phyloP scores from a whole-genome alignment of 1,284 basidiomycete genomes.

The Papiliotrema terrestris region DNA sequence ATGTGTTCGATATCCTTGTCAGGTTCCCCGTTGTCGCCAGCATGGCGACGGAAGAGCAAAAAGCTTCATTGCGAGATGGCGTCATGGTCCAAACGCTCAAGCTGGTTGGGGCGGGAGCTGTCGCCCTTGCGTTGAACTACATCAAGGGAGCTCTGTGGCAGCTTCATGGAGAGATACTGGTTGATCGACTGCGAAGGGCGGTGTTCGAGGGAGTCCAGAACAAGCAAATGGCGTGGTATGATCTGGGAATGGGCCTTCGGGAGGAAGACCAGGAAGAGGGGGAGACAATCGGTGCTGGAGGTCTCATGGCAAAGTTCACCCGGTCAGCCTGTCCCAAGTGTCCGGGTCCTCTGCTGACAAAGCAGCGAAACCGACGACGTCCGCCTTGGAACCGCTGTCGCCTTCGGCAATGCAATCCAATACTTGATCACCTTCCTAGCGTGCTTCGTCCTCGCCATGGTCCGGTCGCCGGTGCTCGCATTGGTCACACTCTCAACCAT shows the following conservation, averaged over 20 bases:
- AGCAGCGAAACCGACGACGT: conserved; percentile 91
- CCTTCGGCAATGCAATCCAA: conserved; percentile 73
- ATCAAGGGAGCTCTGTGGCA: conserved; percentile 79
- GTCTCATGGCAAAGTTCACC: conserved; percentile 90
- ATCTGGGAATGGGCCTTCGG: conserved; percentile 70
- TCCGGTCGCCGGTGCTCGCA: conserved; percentile 75
- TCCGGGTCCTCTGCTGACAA: conserved; percentile 1
- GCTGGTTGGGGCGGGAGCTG: conserved; percentile 67
- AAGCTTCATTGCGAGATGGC: conserved; percentile 58
- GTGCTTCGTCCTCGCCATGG: conserved; percentile 76
- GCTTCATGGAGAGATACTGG: conserved; percentile 76
- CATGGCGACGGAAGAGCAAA: conserved; percentile 49
- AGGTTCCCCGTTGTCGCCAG: conserved; percentile 50
- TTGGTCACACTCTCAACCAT: conserved; percentile 87
- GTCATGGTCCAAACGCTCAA: conserved; percentile 62
- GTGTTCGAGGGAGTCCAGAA: conserved; percentile 68
- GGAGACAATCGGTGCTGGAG: conserved; percentile 73
- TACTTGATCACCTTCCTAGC: conserved; percentile 74
- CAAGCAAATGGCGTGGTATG: conserved; percentile 84
- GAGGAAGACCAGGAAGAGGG: conserved; percentile 52
- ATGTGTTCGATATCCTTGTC: conserved; percentile 76
- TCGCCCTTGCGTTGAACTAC: conserved; percentile 68
- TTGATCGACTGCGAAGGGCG: conserved; percentile 62
- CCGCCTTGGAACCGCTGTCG: conserved; percentile 73
- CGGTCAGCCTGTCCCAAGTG: conserved; percentile 55